Percentiles rank a stretch among this genome's conserved stretches.
phyloP scores from a whole-genome alignment of 176 grass and related monocot genomes.

The Eleusine coracana region DNA sequence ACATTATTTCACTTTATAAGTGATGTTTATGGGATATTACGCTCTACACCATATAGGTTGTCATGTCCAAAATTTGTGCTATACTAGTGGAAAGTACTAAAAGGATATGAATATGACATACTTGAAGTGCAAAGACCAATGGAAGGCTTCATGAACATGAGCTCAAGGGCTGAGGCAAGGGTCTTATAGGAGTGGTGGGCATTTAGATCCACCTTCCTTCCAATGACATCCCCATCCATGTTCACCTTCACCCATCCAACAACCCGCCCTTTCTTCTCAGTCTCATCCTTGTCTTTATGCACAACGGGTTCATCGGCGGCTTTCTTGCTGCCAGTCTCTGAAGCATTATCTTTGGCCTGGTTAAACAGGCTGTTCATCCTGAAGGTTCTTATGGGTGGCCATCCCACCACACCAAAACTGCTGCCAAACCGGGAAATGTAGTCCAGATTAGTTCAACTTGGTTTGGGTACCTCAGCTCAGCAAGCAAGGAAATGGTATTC shows the following conservation, averaged over 20 bases:
- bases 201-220: conserved; percentile 79
- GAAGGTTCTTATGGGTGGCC: conserved; percentile 79
- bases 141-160: conserved; percentile 73
- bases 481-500: neutral
- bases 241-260: conserved; percentile 73
- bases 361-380: conserved; percentile 86
- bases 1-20: neutral
- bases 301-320: neutral
- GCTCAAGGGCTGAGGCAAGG: conserved; percentile 71
- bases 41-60: neutral
- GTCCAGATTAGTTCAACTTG: conserved; percentile 14
- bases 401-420: conserved; percentile 78
- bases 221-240: conserved; percentile 88
- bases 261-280: conserved; percentile 36
- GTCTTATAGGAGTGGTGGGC: conserved; percentile 63
- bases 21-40: neutral
- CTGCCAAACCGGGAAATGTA: neutral
- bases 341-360: conserved; percentile 57
- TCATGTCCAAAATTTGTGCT: neutral
- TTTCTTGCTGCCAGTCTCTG: conserved; percentile 37
- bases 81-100: neutral
- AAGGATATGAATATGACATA: conserved; percentile 32
- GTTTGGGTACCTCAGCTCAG: conserved; percentile 1
- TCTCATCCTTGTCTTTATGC: conserved; percentile 53
- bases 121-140: conserved; percentile 35